Conservation (phyloP, 2,329 filamentous ascomycete genomes). For the Venturiaceae sp. region DNA sequence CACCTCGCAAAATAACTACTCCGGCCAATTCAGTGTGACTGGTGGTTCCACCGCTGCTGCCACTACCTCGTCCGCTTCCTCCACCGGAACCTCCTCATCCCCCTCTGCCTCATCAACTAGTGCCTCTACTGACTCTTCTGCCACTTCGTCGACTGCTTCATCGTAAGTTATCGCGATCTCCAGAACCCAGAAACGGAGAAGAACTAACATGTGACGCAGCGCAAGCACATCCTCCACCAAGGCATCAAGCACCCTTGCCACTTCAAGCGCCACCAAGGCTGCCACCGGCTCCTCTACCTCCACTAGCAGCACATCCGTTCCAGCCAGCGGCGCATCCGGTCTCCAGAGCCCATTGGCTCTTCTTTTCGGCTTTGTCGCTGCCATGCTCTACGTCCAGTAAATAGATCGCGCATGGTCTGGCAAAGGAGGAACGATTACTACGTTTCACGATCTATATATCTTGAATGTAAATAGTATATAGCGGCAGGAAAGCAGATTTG, state of each 20-base stretch:
- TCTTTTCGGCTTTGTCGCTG: constrained; percentile 9
- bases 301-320: neutral
- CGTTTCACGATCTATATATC: neutral
- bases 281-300: neutral
- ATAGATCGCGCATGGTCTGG: neutral
- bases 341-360: constrained; percentile 10
- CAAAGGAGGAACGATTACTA: neutral
- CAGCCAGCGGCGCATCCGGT: constrained; percentile 3
- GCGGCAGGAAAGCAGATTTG: too few relatives aligned
- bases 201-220: neutral
- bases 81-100: neutral
- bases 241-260: neutral
- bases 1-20: constrained; percentile 42
- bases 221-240: neutral
- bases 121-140: constrained; percentile 21
- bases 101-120: neutral
- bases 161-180: constrained; percentile 13
- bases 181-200: neutral
- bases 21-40: constrained; percentile 37
- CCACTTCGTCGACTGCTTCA: constrained; percentile 18
- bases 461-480: too few relatives aligned
- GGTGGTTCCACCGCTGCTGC: constrained; percentile 24
- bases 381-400: constrained; percentile 11
- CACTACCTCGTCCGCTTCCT: constrained; percentile 12
- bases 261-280: neutral